Percentiles rank a stretch among this genome's conserved stretches.
Conservation (phyloP, 768 basidiomycete species). For the Mycena albidolilacea region DNA sequence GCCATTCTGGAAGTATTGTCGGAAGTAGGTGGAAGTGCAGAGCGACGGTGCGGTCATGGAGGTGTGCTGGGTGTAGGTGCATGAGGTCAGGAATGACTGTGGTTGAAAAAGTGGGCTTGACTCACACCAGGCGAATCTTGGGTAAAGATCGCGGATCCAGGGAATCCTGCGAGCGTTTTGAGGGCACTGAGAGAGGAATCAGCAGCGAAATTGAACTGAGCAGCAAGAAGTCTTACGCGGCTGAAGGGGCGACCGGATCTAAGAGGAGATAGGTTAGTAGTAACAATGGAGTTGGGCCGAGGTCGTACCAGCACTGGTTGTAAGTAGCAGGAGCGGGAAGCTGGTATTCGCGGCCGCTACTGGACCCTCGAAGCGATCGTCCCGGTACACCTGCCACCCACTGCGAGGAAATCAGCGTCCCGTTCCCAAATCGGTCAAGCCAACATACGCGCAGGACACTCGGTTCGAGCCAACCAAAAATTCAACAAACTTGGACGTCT, state of each 20-base stretch:
- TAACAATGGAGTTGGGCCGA: background rate
- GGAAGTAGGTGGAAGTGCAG: conserved; percentile 17
- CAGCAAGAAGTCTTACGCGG: background rate
- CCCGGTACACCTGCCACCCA: conserved; percentile 35
- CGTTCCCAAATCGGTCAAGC: background rate
- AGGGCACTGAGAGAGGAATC: background rate
- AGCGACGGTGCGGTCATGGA: conserved; percentile 7
- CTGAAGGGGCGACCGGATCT: conserved; percentile 4
- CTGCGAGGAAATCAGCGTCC: background rate
- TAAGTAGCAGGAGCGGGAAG: conserved; percentile 45
- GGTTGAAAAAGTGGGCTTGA: background rate
- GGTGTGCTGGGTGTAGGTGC: conserved; percentile 2
- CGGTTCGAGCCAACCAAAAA: conserved; percentile 26
- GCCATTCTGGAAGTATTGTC: conserved; percentile 20
- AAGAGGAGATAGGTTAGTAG: background rate
- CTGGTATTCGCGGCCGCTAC: conserved; percentile 41
- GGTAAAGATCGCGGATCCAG: background rate
- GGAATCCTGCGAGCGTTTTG: conserved; percentile 1
- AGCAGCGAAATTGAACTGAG: background rate
- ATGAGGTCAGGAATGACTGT: background rate
- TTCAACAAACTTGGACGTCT: conserved; percentile 41
- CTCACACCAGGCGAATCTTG: conserved; percentile 9
- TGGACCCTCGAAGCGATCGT: conserved; percentile 29
- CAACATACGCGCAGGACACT: conserved; percentile 42
- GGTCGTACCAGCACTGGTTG: conserved; percentile 43